Evolutionary conservation across 2,329 filamentous ascomycete genomes (phyloP).

Genomic region (Dactylonectria estremocensis): DNA sequence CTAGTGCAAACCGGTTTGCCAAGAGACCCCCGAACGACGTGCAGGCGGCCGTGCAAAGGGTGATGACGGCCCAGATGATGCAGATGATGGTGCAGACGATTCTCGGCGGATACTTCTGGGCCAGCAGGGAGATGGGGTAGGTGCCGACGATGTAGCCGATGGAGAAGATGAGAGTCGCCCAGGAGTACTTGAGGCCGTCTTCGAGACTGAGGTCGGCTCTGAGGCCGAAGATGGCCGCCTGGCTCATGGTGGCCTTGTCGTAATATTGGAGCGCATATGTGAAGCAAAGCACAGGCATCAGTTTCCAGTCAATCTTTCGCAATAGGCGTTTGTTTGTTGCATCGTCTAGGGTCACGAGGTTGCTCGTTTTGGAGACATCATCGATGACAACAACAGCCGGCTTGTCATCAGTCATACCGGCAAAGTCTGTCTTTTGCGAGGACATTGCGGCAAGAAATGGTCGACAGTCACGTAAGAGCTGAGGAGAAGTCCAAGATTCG

Average conservation of each 20-base stretch:
- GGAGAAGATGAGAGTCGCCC: constrained; percentile 53
- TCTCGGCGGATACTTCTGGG: constrained; percentile 48
- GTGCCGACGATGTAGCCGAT: constrained; percentile 52
- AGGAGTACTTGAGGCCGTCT: constrained; percentile 49
- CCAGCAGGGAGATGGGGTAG: constrained; percentile 51
- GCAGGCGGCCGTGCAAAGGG: constrained; percentile 53
- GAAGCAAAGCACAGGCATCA: constrained; percentile 48
- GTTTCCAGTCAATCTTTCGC: constrained; percentile 42
- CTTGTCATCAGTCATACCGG: constrained; percentile 7
- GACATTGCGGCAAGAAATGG: neutral
- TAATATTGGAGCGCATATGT: constrained; percentile 54
- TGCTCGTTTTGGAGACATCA: constrained; percentile 9
- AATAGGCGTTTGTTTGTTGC: constrained; percentile 33
- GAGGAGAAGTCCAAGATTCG: neutral
- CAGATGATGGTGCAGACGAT: constrained; percentile 50
- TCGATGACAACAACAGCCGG: constrained; percentile 20
- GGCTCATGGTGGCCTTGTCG: constrained; percentile 47
- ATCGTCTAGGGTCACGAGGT: constrained; percentile 24
- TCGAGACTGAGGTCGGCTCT: constrained; percentile 47
- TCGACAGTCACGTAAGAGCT: neutral
- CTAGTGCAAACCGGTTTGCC: constrained; percentile 55
- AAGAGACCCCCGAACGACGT: constrained; percentile 52
- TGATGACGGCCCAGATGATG: constrained; percentile 51
- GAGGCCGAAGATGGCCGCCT: constrained; percentile 52
- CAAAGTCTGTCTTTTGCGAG: neutral